Conservation (phyloP, 106 monocot species). For the Cymbidium sinense region DNA sequence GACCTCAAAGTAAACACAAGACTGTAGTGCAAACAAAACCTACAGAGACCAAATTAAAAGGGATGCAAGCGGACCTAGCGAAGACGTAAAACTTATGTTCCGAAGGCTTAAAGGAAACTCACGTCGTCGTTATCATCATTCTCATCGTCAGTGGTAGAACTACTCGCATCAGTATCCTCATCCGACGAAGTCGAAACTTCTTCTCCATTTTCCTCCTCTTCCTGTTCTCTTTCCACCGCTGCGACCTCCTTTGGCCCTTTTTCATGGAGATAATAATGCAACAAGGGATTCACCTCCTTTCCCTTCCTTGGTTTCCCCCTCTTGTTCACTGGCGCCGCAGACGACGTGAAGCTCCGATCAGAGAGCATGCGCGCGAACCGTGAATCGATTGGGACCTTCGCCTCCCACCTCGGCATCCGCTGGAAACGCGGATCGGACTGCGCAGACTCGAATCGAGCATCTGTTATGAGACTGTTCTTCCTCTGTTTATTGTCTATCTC, state of each 20-base stretch:
- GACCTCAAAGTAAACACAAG: neutral
- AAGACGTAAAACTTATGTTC: neutral
- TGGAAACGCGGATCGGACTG: slow-evolving; percentile 80
- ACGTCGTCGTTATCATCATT: slow-evolving; percentile 9
- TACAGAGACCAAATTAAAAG: neutral
- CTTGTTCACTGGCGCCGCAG: slow-evolving; percentile 70
- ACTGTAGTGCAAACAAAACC: neutral
- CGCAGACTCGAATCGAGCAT: slow-evolving; percentile 51
- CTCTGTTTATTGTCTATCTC: neutral
- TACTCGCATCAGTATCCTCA: slow-evolving; percentile 4
- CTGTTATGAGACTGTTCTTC: slow-evolving; percentile 31
- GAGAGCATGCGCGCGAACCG: slow-evolving; percentile 58
- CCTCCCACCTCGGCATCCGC: slow-evolving; percentile 45
- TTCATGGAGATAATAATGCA: slow-evolving; percentile 51
- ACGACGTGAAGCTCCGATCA: slow-evolving; percentile 39
- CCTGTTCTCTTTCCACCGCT: neutral
- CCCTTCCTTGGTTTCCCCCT: slow-evolving; percentile 50
- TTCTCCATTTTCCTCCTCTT: slow-evolving; percentile 7
- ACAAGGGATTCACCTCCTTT: slow-evolving; percentile 34
- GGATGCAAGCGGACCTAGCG: neutral
- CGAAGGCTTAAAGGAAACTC: neutral
- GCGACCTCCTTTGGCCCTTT: slow-evolving; percentile 21
- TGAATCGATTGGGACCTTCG: slow-evolving; percentile 64
- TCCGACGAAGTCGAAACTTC: neutral
- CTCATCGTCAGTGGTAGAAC: slow-evolving; percentile 3